Evolutionary conservation across 306 rosid species (phyloP), one percentile per base, ranked within the genome.

Genomic region (Medicago arabica): DNA sequence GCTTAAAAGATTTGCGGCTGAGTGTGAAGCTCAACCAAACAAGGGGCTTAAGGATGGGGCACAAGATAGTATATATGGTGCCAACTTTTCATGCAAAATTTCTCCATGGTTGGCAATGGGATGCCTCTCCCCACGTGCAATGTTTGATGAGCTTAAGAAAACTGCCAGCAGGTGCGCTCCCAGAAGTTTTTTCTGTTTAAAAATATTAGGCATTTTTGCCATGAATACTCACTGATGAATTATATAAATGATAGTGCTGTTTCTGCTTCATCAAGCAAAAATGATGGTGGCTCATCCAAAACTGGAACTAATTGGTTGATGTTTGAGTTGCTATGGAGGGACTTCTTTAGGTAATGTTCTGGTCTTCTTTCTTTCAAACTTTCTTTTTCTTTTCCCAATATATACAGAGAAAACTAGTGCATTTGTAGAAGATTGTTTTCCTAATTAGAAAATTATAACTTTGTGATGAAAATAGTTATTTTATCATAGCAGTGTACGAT

Each of bases 61-160:
- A 53, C 92, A 74, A 50, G 76, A 83, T 51, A 88, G 92, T 84
- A 87, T 96, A 69, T 89, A 87, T 69, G 98, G 98, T 71, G 99
- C 99, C 71, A 96, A 88, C 77, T 92, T 96, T 78, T 96, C 97
- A 1, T 88, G 97, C 96, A 96, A 96, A 84, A 89, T 96, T 74
- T 96, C 99, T 69, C 98, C 99, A 17, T 96, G 99, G 99, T 77
- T 96, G 78, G 85, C 98, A 58, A 87, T 86, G 98, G 99, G 99
- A 59, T 96, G 99, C 78, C 85, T 96, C 69, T 96, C 99, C 41
- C 98, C 99, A 49, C 93, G 99, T 44, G 64, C 85, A 9, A 88
- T 96, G 97, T 90, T 82, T 62, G 89, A 96, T 61, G 97, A 88
- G 39, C 90, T 96, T 12, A 96, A 89, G 84, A 92, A 90, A 81